phyloP scores from a whole-genome alignment of 2,329 filamentous ascomycete genomes.

The Aciculosporium take region DNA sequence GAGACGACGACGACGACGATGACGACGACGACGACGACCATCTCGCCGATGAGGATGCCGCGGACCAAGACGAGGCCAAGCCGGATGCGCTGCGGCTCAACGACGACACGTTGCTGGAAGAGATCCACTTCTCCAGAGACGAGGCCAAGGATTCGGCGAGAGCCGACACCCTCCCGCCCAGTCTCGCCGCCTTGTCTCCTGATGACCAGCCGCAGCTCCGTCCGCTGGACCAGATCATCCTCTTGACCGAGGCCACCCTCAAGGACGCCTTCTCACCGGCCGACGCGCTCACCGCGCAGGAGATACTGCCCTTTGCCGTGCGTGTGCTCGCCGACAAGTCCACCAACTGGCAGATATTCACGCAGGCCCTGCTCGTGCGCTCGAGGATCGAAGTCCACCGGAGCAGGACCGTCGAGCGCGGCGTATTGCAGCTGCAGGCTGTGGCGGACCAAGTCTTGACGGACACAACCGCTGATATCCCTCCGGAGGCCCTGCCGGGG shows the following conservation, averaged over 20 bases:
- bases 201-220: conserved; percentile 69
- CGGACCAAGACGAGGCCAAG: conserved; percentile 12
- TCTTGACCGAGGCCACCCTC: conserved; percentile 76
- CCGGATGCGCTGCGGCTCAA: conserved; percentile 68
- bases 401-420: conserved; percentile 76
- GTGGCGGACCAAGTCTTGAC: conserved; percentile 90
- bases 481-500: conserved; percentile 9
- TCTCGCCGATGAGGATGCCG: background rate
- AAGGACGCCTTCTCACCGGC: conserved; percentile 75
- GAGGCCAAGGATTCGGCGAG: conserved; percentile 24
- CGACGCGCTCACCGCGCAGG: conserved; percentile 79
- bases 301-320: conserved; percentile 80
- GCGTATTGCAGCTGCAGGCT: conserved; percentile 83
- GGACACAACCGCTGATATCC: no score
- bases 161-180: conserved; percentile 36
- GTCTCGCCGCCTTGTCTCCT: conserved; percentile 53
- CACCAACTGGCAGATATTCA: conserved; percentile 97
- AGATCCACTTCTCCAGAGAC: conserved; percentile 60
- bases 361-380: conserved; percentile 77
- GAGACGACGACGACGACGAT: conserved; percentile 13
- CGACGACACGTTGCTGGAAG: conserved; percentile 84
- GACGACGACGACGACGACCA: conserved; percentile 11
- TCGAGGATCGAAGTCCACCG: conserved; percentile 81
- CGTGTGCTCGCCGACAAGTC: conserved; percentile 78
- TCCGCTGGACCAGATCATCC: conserved; percentile 76